Base-by-base conservation (phyloP, 1,284 basidiomycete species). In the Amylostereum chailletii region DNA sequence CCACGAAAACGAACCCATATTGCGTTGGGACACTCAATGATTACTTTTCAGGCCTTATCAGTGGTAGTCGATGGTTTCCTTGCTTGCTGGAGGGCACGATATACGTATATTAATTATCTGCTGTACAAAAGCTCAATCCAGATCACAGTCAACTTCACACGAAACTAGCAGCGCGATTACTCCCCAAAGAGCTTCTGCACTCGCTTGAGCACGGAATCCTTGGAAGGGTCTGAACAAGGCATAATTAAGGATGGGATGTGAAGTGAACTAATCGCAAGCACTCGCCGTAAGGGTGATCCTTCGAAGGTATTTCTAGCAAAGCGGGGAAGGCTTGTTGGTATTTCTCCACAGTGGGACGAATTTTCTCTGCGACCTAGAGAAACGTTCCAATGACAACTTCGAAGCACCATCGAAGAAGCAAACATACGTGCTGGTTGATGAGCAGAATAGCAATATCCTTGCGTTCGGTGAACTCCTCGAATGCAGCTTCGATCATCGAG, bases 281-380 rank as follows among this genome's bases (percentile, higher is more conserved):
- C 73, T 52, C 56, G 90, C 91, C 90, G 59, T 94, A 94, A 46
- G 91, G 90, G 66, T 93, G 90, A 61, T 91, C 93, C 66, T 95
- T 95, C 48, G 89, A 91, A 19, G 96, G 96, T 56, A 99, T 99
- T 70, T 99, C 96, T 27, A 99, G 81, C 34, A 99, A 68, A 0
- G 96, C 93, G 27, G 96, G 96, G 72, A 99, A 99, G 0, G 95
- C 86, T 64, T 94, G 89, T 55, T 90, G 86, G 65, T 99, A 99
- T 58, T 86, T 85, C 69, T 99, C 96, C 11, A 99, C 92, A 1
- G 90, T 83, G 0, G 94, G 92, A 46, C 96, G 76, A 60, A 99
- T 99, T 75, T 90, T 92, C 72, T 99, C 96, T 45, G 94, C 94
- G 59, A 97, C 75, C 94, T 96, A 46, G 44, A 45, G 55, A 49